Evolutionary conservation across 768 basidiomycete genomes (phyloP).

Genomic region (Lentinus tigrinus): DNA sequence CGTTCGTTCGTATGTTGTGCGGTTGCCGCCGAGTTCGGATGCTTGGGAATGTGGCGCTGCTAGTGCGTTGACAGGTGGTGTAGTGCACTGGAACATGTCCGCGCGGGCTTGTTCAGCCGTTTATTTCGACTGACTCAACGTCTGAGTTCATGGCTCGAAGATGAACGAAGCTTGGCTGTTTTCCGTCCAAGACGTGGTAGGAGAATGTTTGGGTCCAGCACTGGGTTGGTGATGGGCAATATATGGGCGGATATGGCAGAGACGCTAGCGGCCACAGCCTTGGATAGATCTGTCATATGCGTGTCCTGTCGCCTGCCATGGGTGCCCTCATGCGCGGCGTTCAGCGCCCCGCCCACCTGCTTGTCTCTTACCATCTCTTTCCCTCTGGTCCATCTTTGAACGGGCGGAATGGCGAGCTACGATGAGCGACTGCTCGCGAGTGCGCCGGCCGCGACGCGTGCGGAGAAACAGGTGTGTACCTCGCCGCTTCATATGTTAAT

Average conservation of each 20-base stretch:
- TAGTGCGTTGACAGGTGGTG: not conserved
- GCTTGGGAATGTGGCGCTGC: not conserved
- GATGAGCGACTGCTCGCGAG: conserved; percentile 29
- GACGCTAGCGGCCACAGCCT: not conserved
- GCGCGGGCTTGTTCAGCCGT: no score
- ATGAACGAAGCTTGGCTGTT: no score
- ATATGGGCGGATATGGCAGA: no score
- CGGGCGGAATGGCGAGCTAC: conserved; percentile 21
- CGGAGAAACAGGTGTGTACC: conserved; percentile 30
- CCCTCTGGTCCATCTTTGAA: not conserved
- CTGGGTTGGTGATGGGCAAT: no score
- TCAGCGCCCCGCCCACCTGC: not conserved
- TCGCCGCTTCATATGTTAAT: not conserved
- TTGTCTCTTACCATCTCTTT: not conserved
- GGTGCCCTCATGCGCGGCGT: not conserved
- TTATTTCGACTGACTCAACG: no score
- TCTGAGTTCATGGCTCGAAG: no score
- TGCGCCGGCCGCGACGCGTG: conserved; percentile 30
- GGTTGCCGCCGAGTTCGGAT: not conserved
- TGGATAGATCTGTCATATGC: not conserved
- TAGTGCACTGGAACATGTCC: not conserved
- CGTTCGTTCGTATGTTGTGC: conserved; percentile 1
- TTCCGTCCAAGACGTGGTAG: no score
- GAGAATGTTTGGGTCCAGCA: no score
- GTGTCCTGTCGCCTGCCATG: not conserved